Conservation (phyloP, 176 grass and related monocot species). For the Musa schizocarpa region DNA sequence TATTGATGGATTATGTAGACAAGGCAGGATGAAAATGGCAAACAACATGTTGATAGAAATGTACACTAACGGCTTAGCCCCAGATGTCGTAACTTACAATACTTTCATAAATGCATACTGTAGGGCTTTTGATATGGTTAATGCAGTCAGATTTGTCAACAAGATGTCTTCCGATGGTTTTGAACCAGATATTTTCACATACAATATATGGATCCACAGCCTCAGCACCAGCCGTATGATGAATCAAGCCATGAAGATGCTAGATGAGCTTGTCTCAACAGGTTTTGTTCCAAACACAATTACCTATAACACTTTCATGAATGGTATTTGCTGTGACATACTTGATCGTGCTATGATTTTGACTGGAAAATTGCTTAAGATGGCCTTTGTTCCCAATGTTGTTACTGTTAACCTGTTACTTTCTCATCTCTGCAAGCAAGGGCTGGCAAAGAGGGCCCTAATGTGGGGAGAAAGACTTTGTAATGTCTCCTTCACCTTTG, state of each 20-base stretch:
- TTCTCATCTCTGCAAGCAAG: conserved; percentile 94
- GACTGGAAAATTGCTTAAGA: conserved; percentile 75
- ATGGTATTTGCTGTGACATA: conserved; percentile 65
- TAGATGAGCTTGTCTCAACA: conserved; percentile 56
- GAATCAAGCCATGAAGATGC: conserved; percentile 46
- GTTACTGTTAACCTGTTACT: conserved; percentile 81
- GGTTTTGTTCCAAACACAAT: conserved; percentile 52
- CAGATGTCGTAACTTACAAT: conserved; percentile 85
- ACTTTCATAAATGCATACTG: conserved; percentile 78
- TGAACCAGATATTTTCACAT: conserved; percentile 90
- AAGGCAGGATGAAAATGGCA: conserved; percentile 53
- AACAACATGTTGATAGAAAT: conserved; percentile 51
- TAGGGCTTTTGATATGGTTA: conserved; percentile 42
- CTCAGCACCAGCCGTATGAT: conserved; percentile 59
- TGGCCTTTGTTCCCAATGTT: conserved; percentile 68
- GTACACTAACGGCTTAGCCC: conserved; percentile 44
- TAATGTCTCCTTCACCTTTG: conserved; percentile 67
- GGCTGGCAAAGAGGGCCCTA: conserved; percentile 55
- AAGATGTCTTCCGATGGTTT: conserved; percentile 67
- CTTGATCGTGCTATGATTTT: conserved; percentile 80
- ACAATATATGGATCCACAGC: conserved; percentile 91
- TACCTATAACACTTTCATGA: conserved; percentile 85
- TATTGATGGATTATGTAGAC: conserved; percentile 70
- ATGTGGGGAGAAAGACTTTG: conserved; percentile 65
- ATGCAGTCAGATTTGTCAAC: conserved; percentile 57